Evolutionary conservation across 202 grass and related monocot species (phyloP), one percentile per base, ranked within the genome.

Genomic region (Carex arenaria): DNA sequence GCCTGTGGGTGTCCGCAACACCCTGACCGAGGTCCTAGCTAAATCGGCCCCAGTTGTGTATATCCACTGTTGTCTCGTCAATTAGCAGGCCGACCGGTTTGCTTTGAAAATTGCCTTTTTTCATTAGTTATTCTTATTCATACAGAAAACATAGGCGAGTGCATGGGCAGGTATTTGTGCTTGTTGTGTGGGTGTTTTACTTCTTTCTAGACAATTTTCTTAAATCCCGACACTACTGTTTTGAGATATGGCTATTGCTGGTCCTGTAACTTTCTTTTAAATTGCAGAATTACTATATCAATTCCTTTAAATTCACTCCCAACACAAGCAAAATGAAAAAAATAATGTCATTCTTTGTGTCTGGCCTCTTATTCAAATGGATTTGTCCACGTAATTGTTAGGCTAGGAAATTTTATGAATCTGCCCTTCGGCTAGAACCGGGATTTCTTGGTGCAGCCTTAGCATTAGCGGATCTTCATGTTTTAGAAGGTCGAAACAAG

Each of bases 381-480:
- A 38, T 38, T 57, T 78, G 14, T 60, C 30, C 52, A 43, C 43
- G 36, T 55, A 64, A 74, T 82, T 78, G 36, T 82, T 78, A 98
- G 95, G 95, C 95, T 82, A 95, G 93, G 70, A 98, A 98, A 86
- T 98, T 95, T 60, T 98, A 98, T 83, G 95, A 95, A 92, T 95
- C 95, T 43, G 95, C 95, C 73, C 86, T 98, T 74, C 89, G 93
- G 75, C 84, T 93, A 53, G 95, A 98, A 90, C 93, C 95, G 83
- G 92, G 91, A 69, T 98, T 98, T 89, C 91, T 98, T 0, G 93
- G 93, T 90, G 93, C 95, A 56, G 95, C 93, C 78, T 83, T 95
- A 89, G 93, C 95, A 17, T 90, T 98, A 81, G 95, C 93, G 63
- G 95, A 95, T 84, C 87, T 98, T 54, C 93, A 92, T 88, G 85